Conservation (phyloP, 106 monocot species). For the Dioscorea dumetorum region DNA sequence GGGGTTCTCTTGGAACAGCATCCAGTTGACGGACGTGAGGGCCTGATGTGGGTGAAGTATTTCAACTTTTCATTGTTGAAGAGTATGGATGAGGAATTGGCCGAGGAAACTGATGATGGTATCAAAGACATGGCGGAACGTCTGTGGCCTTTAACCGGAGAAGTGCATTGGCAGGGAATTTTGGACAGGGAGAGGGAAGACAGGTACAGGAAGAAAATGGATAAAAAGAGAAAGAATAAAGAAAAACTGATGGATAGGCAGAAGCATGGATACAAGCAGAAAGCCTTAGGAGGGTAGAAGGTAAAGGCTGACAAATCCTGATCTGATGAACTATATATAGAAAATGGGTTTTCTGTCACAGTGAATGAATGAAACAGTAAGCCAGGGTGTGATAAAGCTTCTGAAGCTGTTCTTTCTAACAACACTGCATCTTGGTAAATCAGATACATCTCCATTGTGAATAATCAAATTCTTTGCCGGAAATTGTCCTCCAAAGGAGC, state of each 20-base stretch:
- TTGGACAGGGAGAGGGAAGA: slow-evolving; percentile 78
- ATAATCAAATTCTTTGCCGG: no score
- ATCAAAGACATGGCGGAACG: slow-evolving; percentile 28
- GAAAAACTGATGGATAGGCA: slow-evolving; percentile 82
- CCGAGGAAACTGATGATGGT: slow-evolving; percentile 79
- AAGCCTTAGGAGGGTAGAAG: slow-evolving; percentile 44
- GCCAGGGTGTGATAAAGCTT: no score
- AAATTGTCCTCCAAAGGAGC: no score
- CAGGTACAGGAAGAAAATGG: slow-evolving; percentile 71
- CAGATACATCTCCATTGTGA: no score
- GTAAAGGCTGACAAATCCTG: no score
- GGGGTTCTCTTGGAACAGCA: slow-evolving; percentile 69
- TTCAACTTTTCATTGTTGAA: slow-evolving; percentile 63
- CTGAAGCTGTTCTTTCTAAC: no score
- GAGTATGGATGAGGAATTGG: slow-evolving; percentile 94
- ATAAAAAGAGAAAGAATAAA: slow-evolving; percentile 67
- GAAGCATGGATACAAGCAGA: slow-evolving; percentile 84
- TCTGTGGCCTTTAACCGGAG: slow-evolving; percentile 86
- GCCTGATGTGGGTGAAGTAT: slow-evolving; percentile 73
- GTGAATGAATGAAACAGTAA: no score
- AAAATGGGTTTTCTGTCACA: no score
- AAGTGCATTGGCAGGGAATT: slow-evolving; percentile 74
- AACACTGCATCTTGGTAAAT: no score
- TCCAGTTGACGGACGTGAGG: slow-evolving; percentile 42
- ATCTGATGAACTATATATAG: no score